Base-by-base conservation (phyloP, 2,329 filamentous ascomycete genomes). In the Plenodomus biglobosus region DNA sequence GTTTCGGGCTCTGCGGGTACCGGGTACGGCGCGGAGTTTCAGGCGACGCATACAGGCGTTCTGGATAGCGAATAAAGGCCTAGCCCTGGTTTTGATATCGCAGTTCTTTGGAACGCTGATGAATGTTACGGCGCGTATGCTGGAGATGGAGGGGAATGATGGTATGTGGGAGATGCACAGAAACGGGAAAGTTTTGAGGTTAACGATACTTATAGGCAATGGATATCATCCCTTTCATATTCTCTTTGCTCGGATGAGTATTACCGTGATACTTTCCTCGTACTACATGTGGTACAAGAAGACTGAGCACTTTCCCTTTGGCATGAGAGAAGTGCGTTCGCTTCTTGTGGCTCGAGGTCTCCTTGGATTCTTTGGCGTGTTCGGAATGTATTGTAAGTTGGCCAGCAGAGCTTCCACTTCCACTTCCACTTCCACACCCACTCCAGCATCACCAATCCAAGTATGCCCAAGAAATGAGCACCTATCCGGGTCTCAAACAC, bases 31-130 rank as follows among this genome's bases (percentile, higher is more conserved):
- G 17, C 44, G 36, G 17, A 61, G 58, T 6, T 42, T 59, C 21
- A 66, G 53, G 38, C 56, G 50, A 20, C 65, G 44, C 24, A 6
- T 65, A 6, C 50, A 52, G 41, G 27, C 40, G 7, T 76, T 83
- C 55, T 90, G 86, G 86, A 55, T 72, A 3, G 74, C 76, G 44
- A 91, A 94, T 62, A 85, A 86, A 57, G 88, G 88, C 1, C 80
- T 92, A 17, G 76, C 87, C 18, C 76, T 91, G 38, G 88, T 96
- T 37, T 76, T 91, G 16, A 52, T 86, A 2, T 82, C 90, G 0
- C 90, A 95, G 70, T 75, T 94, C 30, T 96, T 96, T 60, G 90
- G 86, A 1, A 85, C 87, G 0, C 72, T 88, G 43, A 96, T 96
- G 92, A 95, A 94, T 68, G 82, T 95, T 8, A 84, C 85, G 35